Evolutionary conservation across 148 eudicot species (phyloP).

Genomic region (Chenopodium berlandieri): DNA sequence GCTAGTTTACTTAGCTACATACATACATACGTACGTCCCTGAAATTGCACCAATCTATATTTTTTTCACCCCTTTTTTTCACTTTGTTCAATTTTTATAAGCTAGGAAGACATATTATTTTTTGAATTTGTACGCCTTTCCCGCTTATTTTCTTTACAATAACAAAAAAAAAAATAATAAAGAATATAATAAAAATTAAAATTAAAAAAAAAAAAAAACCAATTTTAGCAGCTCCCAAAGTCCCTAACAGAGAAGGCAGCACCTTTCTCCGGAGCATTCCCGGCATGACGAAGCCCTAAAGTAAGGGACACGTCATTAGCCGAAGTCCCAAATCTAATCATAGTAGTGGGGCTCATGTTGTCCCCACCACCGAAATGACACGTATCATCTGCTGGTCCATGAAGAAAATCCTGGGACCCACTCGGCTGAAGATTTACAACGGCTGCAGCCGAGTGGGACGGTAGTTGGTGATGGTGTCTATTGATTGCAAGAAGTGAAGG

Average conservation of each 20-base stretch:
- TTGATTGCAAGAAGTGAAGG: conserved; percentile 29
- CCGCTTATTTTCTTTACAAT: neutral
- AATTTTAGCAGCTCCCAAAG: conserved; percentile 43
- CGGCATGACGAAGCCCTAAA: conserved; percentile 78
- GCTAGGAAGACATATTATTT: conserved; percentile 14
- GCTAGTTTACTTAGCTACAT: conserved; percentile 23
- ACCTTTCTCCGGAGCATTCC: conserved; percentile 58
- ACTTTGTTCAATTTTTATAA: neutral
- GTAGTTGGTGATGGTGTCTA: conserved; percentile 13
- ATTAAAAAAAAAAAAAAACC: neutral
- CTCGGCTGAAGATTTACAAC: too few relatives aligned
- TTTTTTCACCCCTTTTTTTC: neutral
- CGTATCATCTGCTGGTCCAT: conserved; percentile 15
- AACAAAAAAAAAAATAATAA: neutral
- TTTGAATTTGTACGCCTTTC: neutral
- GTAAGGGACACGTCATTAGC: conserved; percentile 79
- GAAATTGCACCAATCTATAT: conserved; percentile 2
- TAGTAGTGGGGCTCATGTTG: conserved; percentile 36
- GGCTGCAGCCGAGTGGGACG: neutral
- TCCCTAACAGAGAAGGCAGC: conserved; percentile 27
- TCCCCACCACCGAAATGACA: conserved; percentile 14
- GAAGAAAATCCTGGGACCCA: neutral
- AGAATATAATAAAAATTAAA: neutral
- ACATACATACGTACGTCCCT: conserved; percentile 2
- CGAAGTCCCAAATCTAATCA: conserved; percentile 54